Evolutionary conservation across 805 yeast species (phyloP).

Genomic region (Ogataea nakhonphanomensis): DNA sequence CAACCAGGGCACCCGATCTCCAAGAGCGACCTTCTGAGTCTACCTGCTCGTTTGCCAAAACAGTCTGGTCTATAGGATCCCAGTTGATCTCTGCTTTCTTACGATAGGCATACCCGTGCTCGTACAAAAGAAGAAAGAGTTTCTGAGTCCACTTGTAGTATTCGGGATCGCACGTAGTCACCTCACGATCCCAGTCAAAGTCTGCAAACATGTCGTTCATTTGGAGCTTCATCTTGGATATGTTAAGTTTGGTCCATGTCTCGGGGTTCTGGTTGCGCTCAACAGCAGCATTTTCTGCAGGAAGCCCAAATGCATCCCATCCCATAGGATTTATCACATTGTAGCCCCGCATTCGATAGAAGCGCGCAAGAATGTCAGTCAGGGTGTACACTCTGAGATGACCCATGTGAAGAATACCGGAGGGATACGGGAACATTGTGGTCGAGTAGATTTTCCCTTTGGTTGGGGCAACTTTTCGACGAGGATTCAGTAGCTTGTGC

Average conservation of each 20-base stretch:
- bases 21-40: conserved; percentile 88
- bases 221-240: conserved; percentile 82
- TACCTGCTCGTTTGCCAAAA: conserved; percentile 94
- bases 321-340: conserved; percentile 95
- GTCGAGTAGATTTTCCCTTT: conserved; percentile 52
- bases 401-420: conserved; percentile 90
- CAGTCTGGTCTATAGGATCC: conserved; percentile 97
- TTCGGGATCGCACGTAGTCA: conserved; percentile 80
- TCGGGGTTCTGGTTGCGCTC: conserved; percentile 78
- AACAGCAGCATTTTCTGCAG: conserved; percentile 97
- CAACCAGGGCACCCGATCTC: conserved; percentile 96
- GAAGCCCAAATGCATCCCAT: conserved; percentile 98
- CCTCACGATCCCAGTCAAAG: conserved; percentile 92
- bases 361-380: conserved; percentile 79
- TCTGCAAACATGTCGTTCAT: conserved; percentile 74
- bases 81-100: conserved; percentile 89
- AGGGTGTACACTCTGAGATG: conserved; percentile 92
- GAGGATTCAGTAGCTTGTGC: conserved; percentile 30
- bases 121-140: conserved; percentile 68
- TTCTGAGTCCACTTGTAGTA: conserved; percentile 93
- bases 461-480: conserved; percentile 17
- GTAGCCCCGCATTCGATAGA: conserved; percentile 69
- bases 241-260: conserved; percentile 78
- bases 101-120: conserved; percentile 81
- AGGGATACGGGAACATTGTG: conserved; percentile 95